Evolutionary conservation across 345 rosid species (phyloP).

Genomic region (Lepidium africanum): DNA sequence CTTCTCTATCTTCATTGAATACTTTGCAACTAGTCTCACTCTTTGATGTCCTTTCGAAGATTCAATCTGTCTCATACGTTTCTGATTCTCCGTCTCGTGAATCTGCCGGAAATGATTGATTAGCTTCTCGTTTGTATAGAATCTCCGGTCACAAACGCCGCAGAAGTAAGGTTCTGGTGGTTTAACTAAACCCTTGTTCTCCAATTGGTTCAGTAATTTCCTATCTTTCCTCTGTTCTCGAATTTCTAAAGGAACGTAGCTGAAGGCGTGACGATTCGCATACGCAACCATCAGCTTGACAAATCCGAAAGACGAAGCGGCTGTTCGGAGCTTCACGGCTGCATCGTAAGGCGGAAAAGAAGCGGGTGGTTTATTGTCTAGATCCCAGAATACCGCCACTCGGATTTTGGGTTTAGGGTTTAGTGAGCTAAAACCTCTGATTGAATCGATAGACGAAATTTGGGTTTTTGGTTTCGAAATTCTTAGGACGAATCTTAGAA

Average conservation of each 20-base stretch:
- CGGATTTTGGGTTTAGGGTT: constrained; percentile 26
- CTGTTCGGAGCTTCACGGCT: constrained; percentile 55
- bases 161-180: constrained; percentile 55
- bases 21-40: constrained; percentile 61
- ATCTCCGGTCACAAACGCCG: constrained; percentile 70
- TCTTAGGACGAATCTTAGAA: background rate
- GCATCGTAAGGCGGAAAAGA: constrained; percentile 64
- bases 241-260: constrained; percentile 47
- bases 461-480: background rate
- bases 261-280: constrained; percentile 62
- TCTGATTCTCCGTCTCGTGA: constrained; percentile 67
- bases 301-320: constrained; percentile 55
- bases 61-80: constrained; percentile 75
- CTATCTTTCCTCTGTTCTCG: constrained; percentile 54
- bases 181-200: constrained; percentile 51
- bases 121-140: constrained; percentile 59
- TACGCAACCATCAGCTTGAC: constrained; percentile 61
- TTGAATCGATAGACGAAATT: constrained; percentile 17
- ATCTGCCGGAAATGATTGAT: constrained; percentile 73
- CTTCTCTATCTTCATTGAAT: constrained; percentile 78
- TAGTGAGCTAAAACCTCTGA: constrained; percentile 19
- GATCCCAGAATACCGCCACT: constrained; percentile 84
- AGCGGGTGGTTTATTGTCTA: constrained; percentile 73
- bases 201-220: constrained; percentile 49
- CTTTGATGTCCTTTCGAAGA: constrained; percentile 72